A percentile compares a stretch with the other conserved stretches of the same genome.
Evolutionary conservation across 1,284 basidiomycete species (phyloP).

Genomic region (Leccinum subspadiceum): DNA sequence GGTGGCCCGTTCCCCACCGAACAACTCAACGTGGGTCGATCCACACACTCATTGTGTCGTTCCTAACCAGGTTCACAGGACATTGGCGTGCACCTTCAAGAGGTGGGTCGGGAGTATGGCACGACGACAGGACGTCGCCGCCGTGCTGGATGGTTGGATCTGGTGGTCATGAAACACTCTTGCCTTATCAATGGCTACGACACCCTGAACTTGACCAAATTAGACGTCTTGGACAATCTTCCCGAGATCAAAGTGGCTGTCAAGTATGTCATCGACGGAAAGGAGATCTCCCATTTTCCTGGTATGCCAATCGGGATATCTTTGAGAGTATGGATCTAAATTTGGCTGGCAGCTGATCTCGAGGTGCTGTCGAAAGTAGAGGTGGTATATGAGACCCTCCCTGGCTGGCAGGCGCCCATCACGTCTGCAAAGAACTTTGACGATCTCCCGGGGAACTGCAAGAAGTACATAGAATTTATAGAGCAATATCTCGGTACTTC

Average conservation of each 20-base stretch:
- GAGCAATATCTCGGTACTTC: conserved; percentile 80
- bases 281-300: conserved; percentile 85
- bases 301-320: conserved; percentile 46
- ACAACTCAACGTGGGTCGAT: conserved; percentile 73
- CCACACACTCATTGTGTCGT: background rate
- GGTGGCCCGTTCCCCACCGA: conserved; percentile 98
- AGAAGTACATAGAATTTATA: conserved; percentile 86
- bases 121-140: conserved; percentile 89
- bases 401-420: conserved; percentile 91
- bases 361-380: conserved; percentile 80
- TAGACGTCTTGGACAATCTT: conserved; percentile 88
- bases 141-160: conserved; percentile 96
- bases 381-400: conserved; percentile 87
- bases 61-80: conserved; percentile 45
- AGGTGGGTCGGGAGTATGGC: conserved; percentile 92
- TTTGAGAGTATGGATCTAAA: conserved; percentile 8
- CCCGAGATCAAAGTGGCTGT: conserved; percentile 88
- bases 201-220: conserved; percentile 90
- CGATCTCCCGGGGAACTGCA: conserved; percentile 85
- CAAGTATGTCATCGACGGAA: conserved; percentile 77
- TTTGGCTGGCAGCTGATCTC: conserved; percentile 65
- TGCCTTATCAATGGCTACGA: conserved; percentile 96
- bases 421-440: conserved; percentile 64
- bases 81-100: conserved; percentile 86
- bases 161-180: conserved; percentile 93